Base-by-base conservation (phyloP, 371 early-diverging fungal species). In the Mucor ambiguus region DNA sequence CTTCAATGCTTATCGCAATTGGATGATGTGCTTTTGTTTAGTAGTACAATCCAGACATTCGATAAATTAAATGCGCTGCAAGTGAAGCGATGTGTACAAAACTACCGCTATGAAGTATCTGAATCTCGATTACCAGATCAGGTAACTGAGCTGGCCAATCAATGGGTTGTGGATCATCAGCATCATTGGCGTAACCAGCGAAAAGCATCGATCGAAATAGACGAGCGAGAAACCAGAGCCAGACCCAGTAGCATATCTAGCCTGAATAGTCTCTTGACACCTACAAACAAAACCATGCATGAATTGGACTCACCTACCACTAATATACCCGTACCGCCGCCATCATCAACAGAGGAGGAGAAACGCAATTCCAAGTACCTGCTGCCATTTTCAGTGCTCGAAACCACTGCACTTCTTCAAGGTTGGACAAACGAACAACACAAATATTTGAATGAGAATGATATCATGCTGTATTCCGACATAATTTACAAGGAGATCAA, bases 61-160 rank as follows among this genome's bases (percentile, higher is more conserved):
- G 83, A 86, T 33, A 55, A 75, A 16, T 63, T 94, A 9, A 91
- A 89, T 55, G 76, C 87, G 0, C 64, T 87, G 22, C 95, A 95
- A 64, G 75, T 93, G 18, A 85, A 87, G 59, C 79, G 87, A 0
- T 89, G 87, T 26, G 85, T 93, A 22, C 85, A 83, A 32, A 75
- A 77, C n/a, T 97, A 97, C 72, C 86, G 91, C 12, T 97, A 94
- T 68, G 97, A 97, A 67, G 85, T 90, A 28, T 84, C 86, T 22
- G 97, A 96, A 71, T 41, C 75, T 29, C 73, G 77, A 18, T 65
- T 94, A 37, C 80, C 91, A 4, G 81, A 81, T 12, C 89, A 89
- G 24, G 81, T 95, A 2, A 84, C 79, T 52, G 77, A 80, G 30
- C 88, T 92, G 67, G 84, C 92, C 10, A 67, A 81, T 24, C 83